Evolutionary conservation across 495 filamentous ascomycete species (phyloP), one percentile per base, ranked within the genome.

Genomic region (Aspergillus funiculosus): DNA sequence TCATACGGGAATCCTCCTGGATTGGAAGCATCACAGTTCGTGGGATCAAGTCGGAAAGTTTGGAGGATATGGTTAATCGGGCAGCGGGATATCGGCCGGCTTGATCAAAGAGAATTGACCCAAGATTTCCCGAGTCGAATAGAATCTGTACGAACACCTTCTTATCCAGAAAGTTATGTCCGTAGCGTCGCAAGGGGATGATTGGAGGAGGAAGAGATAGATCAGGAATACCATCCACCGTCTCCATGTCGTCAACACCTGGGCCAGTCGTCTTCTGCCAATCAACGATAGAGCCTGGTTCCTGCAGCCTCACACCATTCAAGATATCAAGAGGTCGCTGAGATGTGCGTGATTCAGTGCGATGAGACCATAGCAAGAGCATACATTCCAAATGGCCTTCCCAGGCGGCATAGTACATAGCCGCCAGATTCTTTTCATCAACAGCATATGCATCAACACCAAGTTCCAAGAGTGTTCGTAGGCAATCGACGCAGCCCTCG

Each of bases 361-460:
- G 35, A 70, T 66, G 61, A n/a, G 68, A 81, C 55, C 84, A 82
- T 14, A 98, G 79, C 10, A 94, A 76, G 42, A 83, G 77, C 86
- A 98, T 96, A 62, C 91, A 96, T 58, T 91, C 85, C 39, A 95
- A 66, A 60, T 96, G 86, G 1, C 94, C 94, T 71, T 98, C 92
- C 94, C 94, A 98, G 0, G 91, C 89, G 14, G 92, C 94, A 67
- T 98, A 97, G 63, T 98, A 97, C 85, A 96, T 87, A 6, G 92
- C 89, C 4, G 89, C 87, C 5, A 95, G 73, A 14, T 82, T 84
- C 62, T 97, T 97, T 63, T 98, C 92, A 57, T 98, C 92, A 20
- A 83, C 62, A 32, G 87, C 83, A 43, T 83, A 78, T 5, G 81
- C 75, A 56, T 87, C 77, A 17, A 83, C 92, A 17, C 82, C 82